phyloP scores from a whole-genome alignment of 1,284 basidiomycete species.

The Hortiboletus rubellus region DNA sequence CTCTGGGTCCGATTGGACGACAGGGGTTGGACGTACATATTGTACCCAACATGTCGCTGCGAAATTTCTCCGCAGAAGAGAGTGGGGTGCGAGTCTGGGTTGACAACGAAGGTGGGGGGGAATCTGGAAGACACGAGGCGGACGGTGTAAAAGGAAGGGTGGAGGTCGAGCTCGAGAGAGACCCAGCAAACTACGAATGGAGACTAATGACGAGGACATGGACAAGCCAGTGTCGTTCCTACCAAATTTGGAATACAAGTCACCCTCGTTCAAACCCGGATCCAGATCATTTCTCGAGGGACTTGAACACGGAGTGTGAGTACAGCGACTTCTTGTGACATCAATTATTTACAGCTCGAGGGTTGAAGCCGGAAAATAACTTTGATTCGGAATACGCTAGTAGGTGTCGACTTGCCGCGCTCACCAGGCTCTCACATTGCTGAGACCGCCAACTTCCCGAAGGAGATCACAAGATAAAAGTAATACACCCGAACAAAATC shows the following conservation, averaged over 20 bases:
- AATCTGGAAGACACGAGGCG: not conserved
- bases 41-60: conserved; percentile 9
- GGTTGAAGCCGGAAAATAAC: not conserved
- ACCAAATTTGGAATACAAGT: conserved; percentile 4
- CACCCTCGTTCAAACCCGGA: no score
- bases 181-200: conserved; percentile 3
- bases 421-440: not conserved
- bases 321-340: not conserved
- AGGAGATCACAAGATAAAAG: not conserved
- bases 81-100: not conserved
- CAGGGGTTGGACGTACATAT: conserved; percentile 14
- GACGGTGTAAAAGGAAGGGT: not conserved
- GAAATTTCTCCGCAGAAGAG: conserved; percentile 12
- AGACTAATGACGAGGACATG: conserved; percentile 17
- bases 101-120: not conserved
- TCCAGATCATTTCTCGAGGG: no score
- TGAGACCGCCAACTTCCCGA: not conserved
- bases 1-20: conserved; percentile 3
- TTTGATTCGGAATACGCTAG: not conserved
- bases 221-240: not conserved
- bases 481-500: not conserved
- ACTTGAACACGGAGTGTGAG: not conserved
- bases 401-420: not conserved
- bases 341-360: not conserved
- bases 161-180: conserved; percentile 8